These are phyloP conservation scores for Stromatinia cepivora DNA, from an alignment of 2,329 filamentous ascomycete species.

Conservation along the genomic window DNA sequence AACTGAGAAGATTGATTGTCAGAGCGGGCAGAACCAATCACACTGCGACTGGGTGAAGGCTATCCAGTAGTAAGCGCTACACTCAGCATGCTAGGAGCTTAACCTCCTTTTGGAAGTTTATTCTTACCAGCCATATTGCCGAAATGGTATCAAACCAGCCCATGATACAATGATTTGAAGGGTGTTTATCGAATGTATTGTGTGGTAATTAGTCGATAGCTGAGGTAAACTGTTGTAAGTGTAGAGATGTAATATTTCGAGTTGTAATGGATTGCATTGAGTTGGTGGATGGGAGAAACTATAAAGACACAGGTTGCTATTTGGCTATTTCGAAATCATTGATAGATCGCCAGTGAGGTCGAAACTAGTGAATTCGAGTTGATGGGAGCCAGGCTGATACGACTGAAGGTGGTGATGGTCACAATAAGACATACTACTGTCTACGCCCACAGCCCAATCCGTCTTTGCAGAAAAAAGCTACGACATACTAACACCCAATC, in stretches of 20 bases:
- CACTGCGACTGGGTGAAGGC: not conserved
- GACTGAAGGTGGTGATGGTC: not conserved
- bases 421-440: not conserved
- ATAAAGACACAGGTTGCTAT: not conserved
- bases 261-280: not conserved
- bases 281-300: not conserved
- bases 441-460: not conserved
- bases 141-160: not conserved
- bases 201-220: not conserved
- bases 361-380: not conserved
- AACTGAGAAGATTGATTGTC: not conserved
- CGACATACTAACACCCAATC: not conserved
- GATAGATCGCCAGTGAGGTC: too few relatives aligned
- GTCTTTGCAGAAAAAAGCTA: not conserved
- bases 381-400: not conserved
- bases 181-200: not conserved
- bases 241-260: not conserved
- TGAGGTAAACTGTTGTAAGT: not conserved
- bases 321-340: too few relatives aligned
- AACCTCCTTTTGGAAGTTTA: not conserved
- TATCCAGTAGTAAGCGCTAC: too few relatives aligned
- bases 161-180: not conserved
- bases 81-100: not conserved
- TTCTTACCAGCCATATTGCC: not conserved
- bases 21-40: not conserved